phyloP scores from a whole-genome alignment of 352 stramenopile species.

The Phytophthora pluvialis region DNA sequence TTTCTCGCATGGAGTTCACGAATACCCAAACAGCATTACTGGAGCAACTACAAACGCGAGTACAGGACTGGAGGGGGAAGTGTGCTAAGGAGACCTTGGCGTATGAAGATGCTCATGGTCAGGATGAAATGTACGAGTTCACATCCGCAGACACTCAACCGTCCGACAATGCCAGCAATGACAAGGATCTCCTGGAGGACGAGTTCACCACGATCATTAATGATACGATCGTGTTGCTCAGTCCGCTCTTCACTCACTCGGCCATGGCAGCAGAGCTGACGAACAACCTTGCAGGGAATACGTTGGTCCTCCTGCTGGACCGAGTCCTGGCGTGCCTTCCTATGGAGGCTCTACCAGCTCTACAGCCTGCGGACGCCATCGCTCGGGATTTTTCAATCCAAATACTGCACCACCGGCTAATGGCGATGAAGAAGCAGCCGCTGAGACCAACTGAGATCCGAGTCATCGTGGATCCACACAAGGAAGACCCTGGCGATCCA shows the following conservation, averaged over 20 bases:
- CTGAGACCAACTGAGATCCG: slow-evolving; percentile 67
- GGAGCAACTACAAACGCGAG: slow-evolving; percentile 33
- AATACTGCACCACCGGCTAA: slow-evolving; percentile 60
- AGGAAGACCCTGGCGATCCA: slow-evolving; percentile 52
- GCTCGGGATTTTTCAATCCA: slow-evolving; percentile 79
- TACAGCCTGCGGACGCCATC: slow-evolving; percentile 59
- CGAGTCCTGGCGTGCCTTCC: slow-evolving; percentile 55
- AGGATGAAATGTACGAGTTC: slow-evolving; percentile 56
- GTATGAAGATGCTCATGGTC: slow-evolving; percentile 43
- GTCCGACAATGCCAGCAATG: background rate
- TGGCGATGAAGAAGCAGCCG: slow-evolving; percentile 56
- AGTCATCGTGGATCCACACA: slow-evolving; percentile 65
- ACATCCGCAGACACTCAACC: slow-evolving; percentile 8
- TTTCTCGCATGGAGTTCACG: slow-evolving; percentile 72
- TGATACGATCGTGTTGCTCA: slow-evolving; percentile 52
- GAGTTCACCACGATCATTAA: slow-evolving; percentile 60
- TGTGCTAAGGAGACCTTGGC: slow-evolving; percentile 47
- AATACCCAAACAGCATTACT: slow-evolving; percentile 36
- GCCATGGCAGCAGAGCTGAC: slow-evolving; percentile 46
- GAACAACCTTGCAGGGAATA: slow-evolving; percentile 51
- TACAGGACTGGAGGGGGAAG: slow-evolving; percentile 46
- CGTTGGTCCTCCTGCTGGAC: slow-evolving; percentile 64
- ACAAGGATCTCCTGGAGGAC: slow-evolving; percentile 54
- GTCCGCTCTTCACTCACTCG: slow-evolving; percentile 60
- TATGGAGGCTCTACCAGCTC: slow-evolving; percentile 52